A percentile compares a stretch with the other conserved stretches of the same genome.
These are phyloP conservation scores for Candida silvicultrix DNA, from an alignment of 805 yeast genomes.

Conservation along the genomic window DNA sequence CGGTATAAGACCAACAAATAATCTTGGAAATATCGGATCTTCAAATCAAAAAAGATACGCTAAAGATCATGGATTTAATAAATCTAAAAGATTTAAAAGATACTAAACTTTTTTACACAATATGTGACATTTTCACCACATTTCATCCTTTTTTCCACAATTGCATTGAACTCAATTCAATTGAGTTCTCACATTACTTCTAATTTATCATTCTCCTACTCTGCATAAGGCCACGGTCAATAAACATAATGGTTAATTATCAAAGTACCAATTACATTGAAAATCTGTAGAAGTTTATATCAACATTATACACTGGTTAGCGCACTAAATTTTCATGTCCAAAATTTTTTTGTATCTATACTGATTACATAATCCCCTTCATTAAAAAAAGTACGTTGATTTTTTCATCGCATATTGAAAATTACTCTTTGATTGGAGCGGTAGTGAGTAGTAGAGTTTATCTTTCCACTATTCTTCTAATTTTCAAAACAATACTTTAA, in stretches of 20 bases:
- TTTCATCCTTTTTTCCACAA: neutral
- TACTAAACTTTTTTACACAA: slow-evolving; percentile 4
- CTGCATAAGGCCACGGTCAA: neutral
- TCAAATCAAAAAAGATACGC: slow-evolving; percentile 15
- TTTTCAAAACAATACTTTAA: neutral
- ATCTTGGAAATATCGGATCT: slow-evolving; percentile 13
- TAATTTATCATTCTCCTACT: neutral
- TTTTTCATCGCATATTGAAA: neutral
- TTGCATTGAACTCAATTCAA: neutral
- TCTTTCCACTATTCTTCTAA: neutral
- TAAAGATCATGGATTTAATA: slow-evolving; percentile 9
- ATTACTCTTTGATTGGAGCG: too few species aligned
- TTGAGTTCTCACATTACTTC: neutral
- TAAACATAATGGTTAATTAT: too few species aligned
- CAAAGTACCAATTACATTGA: too few species aligned
- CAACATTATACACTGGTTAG: neutral
- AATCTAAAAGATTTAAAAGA: slow-evolving; percentile 17
- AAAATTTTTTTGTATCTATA: too few species aligned
- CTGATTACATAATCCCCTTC: neutral
- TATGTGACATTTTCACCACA: neutral
- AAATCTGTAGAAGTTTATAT: too few species aligned
- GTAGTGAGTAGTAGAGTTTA: too few species aligned
- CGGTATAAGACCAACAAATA: slow-evolving; percentile 18
- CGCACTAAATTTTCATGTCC: too few species aligned
- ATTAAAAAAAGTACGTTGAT: neutral